phyloP scores from a whole-genome alignment of 2,329 filamentous ascomycete species.

The Fusarium verticillioides region DNA sequence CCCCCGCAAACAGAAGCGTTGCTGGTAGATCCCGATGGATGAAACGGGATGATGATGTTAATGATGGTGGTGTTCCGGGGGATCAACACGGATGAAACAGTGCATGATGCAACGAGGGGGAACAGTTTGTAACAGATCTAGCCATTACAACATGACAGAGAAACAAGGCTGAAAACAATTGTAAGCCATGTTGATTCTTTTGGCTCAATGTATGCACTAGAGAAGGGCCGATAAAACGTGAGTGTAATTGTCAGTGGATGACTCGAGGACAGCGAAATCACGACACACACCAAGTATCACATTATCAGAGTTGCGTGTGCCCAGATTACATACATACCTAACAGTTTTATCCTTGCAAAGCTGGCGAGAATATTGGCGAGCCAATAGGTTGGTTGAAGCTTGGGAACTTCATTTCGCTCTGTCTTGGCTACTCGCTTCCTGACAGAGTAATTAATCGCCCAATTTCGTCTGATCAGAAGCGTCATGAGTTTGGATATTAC shows the following conservation, averaged over 20 bases:
- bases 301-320: conserved; percentile 13
- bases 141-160: conserved; percentile 13
- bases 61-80: conserved; percentile 17
- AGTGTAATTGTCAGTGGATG: background rate
- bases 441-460: conserved; percentile 22
- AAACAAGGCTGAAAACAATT: conserved; percentile 13
- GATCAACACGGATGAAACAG: conserved; percentile 35
- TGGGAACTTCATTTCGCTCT: conserved; percentile 21
- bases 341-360: conserved; percentile 3
- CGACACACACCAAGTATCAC: background rate
- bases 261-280: background rate
- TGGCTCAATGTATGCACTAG: background rate
- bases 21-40: conserved; percentile 24
- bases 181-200: background rate
- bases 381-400: conserved; percentile 15
- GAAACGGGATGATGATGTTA: conserved; percentile 6
- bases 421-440: conserved; percentile 31
- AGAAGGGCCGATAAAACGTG: conserved; percentile 31
- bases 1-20: conserved; percentile 27
- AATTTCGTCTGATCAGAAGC: conserved; percentile 17
- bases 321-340: background rate
- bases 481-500: conserved; percentile 15
- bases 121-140: conserved; percentile 32
- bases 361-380: conserved; percentile 21
- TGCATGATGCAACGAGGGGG: conserved; percentile 31